Percentiles rank a stretch among this genome's conserved stretches.
These are phyloP conservation scores for Cucumis melo DNA, from an alignment of 306 rosid genomes.

Conservation along the genomic window DNA sequence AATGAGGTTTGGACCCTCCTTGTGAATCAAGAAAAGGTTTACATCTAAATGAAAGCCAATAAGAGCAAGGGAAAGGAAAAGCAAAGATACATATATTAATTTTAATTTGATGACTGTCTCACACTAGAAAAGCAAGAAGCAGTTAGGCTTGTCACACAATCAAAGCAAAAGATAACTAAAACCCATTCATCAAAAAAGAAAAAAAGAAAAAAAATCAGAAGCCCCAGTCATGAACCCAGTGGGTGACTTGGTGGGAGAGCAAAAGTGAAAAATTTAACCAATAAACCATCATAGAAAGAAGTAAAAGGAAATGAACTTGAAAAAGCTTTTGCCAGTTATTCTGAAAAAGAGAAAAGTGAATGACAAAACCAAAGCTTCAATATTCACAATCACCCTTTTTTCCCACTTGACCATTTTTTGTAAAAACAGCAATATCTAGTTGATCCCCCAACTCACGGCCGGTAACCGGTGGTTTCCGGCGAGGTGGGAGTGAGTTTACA, in stretches of 20 bases:
- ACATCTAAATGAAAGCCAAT: neutral
- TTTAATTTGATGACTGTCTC: neutral
- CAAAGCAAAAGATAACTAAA: conserved; percentile 1
- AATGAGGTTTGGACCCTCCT: neutral
- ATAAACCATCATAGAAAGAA: neutral
- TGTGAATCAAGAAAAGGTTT: neutral
- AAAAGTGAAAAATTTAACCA: neutral
- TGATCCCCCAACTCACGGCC: neutral
- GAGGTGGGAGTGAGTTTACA: neutral
- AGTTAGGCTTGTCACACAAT: neutral
- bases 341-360: neutral
- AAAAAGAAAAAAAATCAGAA: neutral
- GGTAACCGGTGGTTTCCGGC: neutral
- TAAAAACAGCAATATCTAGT: neutral
- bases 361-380: neutral
- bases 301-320: neutral
- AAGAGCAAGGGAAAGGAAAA: neutral
- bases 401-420: neutral
- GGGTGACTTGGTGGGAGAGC: neutral
- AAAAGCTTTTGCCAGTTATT: neutral
- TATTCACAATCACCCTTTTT: neutral
- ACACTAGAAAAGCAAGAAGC: neutral
- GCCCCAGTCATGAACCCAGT: neutral
- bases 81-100: neutral
- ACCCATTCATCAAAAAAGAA: neutral